A percentile compares a stretch with the other conserved stretches of the same genome.
phyloP scores from a whole-genome alignment of 306 rosid species.

The Cicer arietinum region DNA sequence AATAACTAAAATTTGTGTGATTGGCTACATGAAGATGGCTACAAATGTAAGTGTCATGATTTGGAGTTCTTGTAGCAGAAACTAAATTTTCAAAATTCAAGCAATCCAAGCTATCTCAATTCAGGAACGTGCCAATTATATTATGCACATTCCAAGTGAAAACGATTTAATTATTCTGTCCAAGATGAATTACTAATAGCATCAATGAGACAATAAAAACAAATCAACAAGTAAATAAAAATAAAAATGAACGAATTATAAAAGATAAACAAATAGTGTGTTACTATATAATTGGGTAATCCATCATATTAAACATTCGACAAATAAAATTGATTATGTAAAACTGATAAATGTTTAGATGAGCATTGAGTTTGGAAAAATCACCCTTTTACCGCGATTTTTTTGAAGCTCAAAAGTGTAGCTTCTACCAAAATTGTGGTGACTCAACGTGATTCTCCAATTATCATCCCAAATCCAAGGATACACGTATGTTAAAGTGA shows the following conservation, averaged over 20 bases:
- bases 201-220: conserved; percentile 19
- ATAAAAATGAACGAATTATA: conserved; percentile 3
- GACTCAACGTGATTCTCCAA: too few relatives aligned
- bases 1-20: not conserved
- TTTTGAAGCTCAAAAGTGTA: too few relatives aligned
- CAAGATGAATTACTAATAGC: not conserved
- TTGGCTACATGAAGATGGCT: not conserved
- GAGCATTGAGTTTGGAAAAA: too few relatives aligned
- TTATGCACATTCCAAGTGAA: not conserved
- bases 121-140: not conserved
- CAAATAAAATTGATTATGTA: not conserved
- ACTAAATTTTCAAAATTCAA: not conserved
- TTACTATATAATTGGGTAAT: not conserved
- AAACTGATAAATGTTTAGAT: not conserved
- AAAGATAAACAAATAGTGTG: conserved; percentile 2
- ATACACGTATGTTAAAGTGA: not conserved
- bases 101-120: conserved; percentile 5
- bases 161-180: not conserved
- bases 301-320: not conserved
- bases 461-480: too few relatives aligned
- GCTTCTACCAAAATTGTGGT: too few relatives aligned
- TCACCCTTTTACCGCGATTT: too few relatives aligned
- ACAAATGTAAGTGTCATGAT: not conserved
- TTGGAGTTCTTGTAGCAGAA: not conserved
- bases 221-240: not conserved